A percentile compares a stretch with the other conserved stretches of the same genome.
These are phyloP conservation scores for Ceratobasidium sp. DNA, from an alignment of 1,284 basidiomycete genomes.

Conservation along the genomic window DNA sequence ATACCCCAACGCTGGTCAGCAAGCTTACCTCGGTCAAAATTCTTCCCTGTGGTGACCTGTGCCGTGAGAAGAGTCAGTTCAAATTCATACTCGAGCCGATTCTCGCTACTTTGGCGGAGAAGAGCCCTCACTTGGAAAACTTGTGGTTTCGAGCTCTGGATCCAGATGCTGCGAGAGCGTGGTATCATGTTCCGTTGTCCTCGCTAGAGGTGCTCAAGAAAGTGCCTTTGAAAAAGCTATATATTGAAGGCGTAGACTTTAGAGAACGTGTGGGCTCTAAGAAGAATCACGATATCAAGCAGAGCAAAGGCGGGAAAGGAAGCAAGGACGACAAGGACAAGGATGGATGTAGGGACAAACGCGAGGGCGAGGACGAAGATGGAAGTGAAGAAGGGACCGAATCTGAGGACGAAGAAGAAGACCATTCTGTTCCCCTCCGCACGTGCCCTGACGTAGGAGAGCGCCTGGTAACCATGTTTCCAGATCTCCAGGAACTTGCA, in stretches of 20 bases:
- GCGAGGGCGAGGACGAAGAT: background rate
- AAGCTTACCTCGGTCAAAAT: background rate
- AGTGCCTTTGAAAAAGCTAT: too few relatives aligned
- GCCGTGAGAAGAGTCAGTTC: background rate
- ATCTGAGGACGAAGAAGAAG: too few relatives aligned
- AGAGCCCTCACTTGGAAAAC: background rate
- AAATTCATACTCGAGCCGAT: background rate
- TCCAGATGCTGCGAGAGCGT: too few relatives aligned
- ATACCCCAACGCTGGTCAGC: background rate
- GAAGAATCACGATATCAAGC: too few relatives aligned
- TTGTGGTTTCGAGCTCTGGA: too few relatives aligned
- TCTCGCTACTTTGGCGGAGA: background rate
- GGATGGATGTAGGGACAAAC: background rate
- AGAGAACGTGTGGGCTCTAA: background rate
- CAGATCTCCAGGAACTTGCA: background rate
- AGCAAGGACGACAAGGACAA: background rate
- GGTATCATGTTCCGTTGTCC: too few relatives aligned
- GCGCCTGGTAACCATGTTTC: background rate
- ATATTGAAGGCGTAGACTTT: background rate
- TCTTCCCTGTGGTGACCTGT: background rate
- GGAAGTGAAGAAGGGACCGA: background rate
- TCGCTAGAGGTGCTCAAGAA: too few relatives aligned
- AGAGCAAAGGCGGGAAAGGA: background rate
- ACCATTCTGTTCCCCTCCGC: too few relatives aligned
- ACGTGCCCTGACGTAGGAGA: background rate